Evolutionary conservation across 1,284 basidiomycete species (phyloP), one percentile per base, ranked within the genome.

Genomic region (Xerocomus nothofagi): DNA sequence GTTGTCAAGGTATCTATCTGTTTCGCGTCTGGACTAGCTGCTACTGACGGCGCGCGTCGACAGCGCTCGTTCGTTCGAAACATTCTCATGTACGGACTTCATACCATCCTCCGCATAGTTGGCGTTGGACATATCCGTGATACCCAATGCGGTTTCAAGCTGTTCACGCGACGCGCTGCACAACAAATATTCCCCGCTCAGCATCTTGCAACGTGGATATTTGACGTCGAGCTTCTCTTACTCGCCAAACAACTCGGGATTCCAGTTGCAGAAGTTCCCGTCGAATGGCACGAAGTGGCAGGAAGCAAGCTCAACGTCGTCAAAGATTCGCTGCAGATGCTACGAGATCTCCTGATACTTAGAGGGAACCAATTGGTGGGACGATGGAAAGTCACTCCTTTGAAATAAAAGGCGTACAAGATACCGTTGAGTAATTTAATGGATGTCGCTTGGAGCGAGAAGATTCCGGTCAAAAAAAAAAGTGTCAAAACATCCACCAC

Each of bases 101-200:
- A 97, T 68, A 82, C 84, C 39, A 86, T 91, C 66, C 80, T 91
- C 9, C 82, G 86, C 27, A 79, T 93, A 46, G 82, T 94, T 32
- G 92, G 92, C 30, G 91, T 93, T 4, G 85, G 86, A 6, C 85
- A 91, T 61, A 90, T 97, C 57, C 82, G 87, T 29, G 94, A 97
- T 72, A 98, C 94, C 18, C 94, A 97, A 68, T 97, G 94, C 65
- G 94, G 94, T 32, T 98, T 98, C 82, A 97, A 98, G 71, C 81
- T 95, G 18, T 93, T 93, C 69, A 84, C 92, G 7, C 88, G 93
- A 3, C 65, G 76, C 6, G 86, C 92, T 0, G 92, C 92, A 8
- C 79, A 76, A 40, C 77, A 80, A 47, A 83, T 97, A 50, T 97
- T 96, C 68, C 91, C 92, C 1, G 76, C 77, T 3, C 86, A 93